These are phyloP conservation scores for Catharanthus roseus DNA, from an alignment of 257 asterid genomes.

Conservation along the genomic window DNA sequence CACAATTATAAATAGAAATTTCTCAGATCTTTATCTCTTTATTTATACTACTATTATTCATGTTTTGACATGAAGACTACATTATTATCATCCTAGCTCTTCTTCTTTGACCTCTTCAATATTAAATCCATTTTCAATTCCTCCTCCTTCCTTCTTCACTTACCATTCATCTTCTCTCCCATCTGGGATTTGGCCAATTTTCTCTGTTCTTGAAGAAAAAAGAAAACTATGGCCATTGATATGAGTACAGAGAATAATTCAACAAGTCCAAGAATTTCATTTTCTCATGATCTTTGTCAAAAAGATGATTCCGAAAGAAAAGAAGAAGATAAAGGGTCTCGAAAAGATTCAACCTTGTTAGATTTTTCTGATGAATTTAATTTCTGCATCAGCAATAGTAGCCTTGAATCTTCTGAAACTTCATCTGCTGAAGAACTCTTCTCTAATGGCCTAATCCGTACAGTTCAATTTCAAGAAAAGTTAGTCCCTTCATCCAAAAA, in stretches of 20 bases:
- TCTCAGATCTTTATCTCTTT: not conserved
- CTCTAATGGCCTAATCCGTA: conserved; percentile 39
- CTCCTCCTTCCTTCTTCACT: conserved; percentile 1
- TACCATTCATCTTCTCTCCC: conserved; percentile 7
- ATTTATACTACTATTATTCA: not conserved
- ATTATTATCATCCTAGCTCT: conserved; percentile 1
- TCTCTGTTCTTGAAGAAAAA: not conserved
- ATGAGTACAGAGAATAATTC: conserved; percentile 31
- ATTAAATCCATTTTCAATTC: not conserved
- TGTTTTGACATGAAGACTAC: not conserved
- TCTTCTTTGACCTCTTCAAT: conserved; percentile 23
- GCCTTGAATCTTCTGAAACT: conserved; percentile 22
- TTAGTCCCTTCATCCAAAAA: conserved; percentile 26
- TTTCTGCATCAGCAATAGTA: conserved; percentile 30
- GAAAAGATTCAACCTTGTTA: conserved; percentile 13
- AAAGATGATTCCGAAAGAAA: conserved; percentile 1
- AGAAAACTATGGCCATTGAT: conserved; percentile 32
- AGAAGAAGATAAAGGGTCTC: conserved; percentile 9
- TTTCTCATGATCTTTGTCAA: conserved; percentile 32
- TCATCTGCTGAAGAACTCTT: conserved; percentile 48
- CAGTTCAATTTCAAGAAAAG: conserved; percentile 37
- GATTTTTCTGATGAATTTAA: conserved; percentile 33
- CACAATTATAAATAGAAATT: not conserved
- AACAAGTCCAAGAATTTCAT: conserved; percentile 41
- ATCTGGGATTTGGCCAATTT: not conserved